These are phyloP conservation scores for Paxillus involutus DNA, from an alignment of 768 basidiomycete species.

Conservation along the genomic window DNA sequence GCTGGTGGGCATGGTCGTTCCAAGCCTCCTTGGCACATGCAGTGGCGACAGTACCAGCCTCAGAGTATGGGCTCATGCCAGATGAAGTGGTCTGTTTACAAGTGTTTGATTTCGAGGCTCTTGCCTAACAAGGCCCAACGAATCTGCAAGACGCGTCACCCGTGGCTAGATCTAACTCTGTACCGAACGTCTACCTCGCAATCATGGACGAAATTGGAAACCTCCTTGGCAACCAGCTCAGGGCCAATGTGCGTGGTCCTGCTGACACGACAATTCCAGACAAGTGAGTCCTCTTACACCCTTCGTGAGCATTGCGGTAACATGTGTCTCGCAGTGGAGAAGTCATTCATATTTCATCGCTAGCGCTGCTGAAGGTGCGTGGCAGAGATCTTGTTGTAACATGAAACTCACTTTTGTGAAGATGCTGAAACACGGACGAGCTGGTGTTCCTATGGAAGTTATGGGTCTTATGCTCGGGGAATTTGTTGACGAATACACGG, in stretches of 20 bases:
- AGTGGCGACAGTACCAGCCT: too few species aligned
- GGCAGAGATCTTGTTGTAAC: neutral
- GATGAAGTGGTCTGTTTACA: constrained; percentile 21
- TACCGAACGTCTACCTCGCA: neutral
- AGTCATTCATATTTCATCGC: constrained; percentile 94
- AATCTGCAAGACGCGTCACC: constrained; percentile 41
- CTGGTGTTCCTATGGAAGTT: constrained; percentile 99
- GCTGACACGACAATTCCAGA: constrained; percentile 65
- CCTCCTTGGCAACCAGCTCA: constrained; percentile 51
- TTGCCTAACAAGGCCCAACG: constrained; percentile 20
- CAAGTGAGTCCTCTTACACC: constrained; percentile 51
- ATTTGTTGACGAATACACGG: constrained; percentile 96
- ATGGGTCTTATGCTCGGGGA: constrained; percentile 99
- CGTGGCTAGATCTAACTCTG: neutral
- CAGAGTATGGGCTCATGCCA: neutral
- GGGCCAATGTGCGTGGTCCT: constrained; percentile 38
- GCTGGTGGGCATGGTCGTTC: constrained; percentile 56
- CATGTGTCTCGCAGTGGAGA: constrained; percentile 58
- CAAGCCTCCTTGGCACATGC: neutral
- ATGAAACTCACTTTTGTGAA: constrained; percentile 32
- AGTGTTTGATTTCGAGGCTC: constrained; percentile 30
- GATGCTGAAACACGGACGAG: constrained; percentile 99
- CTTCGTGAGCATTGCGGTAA: constrained; percentile 1
- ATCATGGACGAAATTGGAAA: constrained; percentile 47
- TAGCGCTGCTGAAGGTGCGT: constrained; percentile 91